phyloP scores from a whole-genome alignment of 768 basidiomycete genomes.

The Xerocomellus amylosporus region DNA sequence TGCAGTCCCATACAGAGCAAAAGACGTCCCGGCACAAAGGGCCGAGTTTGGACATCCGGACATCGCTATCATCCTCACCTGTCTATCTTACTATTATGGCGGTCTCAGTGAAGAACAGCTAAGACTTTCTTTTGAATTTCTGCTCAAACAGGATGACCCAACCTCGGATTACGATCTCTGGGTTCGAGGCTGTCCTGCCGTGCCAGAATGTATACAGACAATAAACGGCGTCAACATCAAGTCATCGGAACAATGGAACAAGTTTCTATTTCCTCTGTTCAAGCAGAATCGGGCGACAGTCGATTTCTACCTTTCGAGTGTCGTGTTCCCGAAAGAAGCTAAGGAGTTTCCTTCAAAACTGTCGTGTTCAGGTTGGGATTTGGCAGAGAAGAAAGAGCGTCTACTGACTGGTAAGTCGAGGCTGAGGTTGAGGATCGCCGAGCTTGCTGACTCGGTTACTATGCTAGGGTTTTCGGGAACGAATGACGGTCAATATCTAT shows the following conservation, averaged over 20 bases:
- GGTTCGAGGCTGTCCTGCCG: constrained; percentile 17
- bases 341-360: constrained; percentile 37
- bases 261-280: constrained; percentile 26
- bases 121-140: constrained; percentile 25
- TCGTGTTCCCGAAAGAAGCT: constrained; percentile 39
- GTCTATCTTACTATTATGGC: constrained; percentile 36
- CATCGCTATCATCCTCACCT: constrained; percentile 33
- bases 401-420: constrained; percentile 15
- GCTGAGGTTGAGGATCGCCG: background rate
- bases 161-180: constrained; percentile 31
- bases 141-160: constrained; percentile 33
- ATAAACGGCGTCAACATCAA: constrained; percentile 26
- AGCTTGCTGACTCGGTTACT: background rate
- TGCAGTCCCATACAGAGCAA: constrained; percentile 39
- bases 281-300: constrained; percentile 28
- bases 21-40: constrained; percentile 34
- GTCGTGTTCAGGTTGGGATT: constrained; percentile 38
- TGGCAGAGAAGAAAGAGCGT: constrained; percentile 27
- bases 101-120: constrained; percentile 34
- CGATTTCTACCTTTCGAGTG: constrained; percentile 36
- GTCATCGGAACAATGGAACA: constrained; percentile 27
- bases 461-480: constrained; percentile 38
- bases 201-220: constrained; percentile 20
- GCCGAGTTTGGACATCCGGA: constrained; percentile 41
- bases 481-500: constrained; percentile 38